Percentiles rank a stretch among this genome's conserved stretches.
These are phyloP conservation scores for Galeopsis tetrahit DNA, from an alignment of 257 asterid species.

Conservation along the genomic window DNA sequence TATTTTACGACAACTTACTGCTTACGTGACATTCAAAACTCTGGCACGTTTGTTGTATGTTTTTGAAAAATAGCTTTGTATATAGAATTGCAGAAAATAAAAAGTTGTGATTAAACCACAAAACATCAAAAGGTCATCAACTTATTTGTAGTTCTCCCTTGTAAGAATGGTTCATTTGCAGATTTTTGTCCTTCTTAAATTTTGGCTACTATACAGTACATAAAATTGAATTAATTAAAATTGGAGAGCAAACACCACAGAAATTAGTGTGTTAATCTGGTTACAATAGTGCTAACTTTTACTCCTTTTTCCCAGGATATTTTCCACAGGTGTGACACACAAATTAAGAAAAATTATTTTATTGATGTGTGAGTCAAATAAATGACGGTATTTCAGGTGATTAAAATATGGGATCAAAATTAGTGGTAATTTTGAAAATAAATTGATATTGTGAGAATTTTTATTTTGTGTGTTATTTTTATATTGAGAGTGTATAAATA, in stretches of 20 bases:
- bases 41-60: not conserved
- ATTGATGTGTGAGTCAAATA: no score
- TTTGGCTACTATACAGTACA: not conserved
- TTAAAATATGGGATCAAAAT: no score
- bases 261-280: not conserved
- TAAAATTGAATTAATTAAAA: not conserved
- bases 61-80: not conserved
- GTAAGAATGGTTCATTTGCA: not conserved
- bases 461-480: no score
- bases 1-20: slow-evolving; percentile 3
- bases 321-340: no score
- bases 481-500: no score
- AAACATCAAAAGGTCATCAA: slow-evolving; percentile 1
- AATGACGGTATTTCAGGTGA: no score
- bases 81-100: not conserved
- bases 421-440: no score
- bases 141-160: not conserved
- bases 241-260: not conserved
- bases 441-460: no score
- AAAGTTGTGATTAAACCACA: not conserved
- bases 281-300: no score
- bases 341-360: no score
- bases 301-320: no score
- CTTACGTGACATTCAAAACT: not conserved
- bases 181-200: not conserved